Evolutionary conservation across 2,329 filamentous ascomycete species (phyloP).

Genomic region (Epichloe uncinata): DNA sequence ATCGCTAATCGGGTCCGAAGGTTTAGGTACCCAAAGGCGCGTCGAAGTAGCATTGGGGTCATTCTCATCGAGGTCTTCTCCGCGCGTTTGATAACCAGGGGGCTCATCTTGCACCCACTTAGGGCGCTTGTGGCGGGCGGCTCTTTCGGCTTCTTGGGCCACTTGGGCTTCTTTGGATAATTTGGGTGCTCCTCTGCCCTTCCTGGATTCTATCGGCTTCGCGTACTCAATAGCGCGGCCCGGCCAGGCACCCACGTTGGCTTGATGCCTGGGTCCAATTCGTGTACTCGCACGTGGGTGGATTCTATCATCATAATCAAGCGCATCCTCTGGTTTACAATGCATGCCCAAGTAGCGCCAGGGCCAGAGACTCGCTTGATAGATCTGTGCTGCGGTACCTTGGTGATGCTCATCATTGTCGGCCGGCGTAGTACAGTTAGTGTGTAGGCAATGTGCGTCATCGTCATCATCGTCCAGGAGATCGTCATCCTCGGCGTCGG

Average conservation of each 20-base stretch:
- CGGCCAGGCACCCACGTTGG: slow-evolving; percentile 71
- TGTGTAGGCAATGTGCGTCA: slow-evolving; percentile 38
- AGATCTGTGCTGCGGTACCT: slow-evolving; percentile 73
- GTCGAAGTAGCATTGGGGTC: slow-evolving; percentile 65
- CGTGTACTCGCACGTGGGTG: slow-evolving; percentile 92
- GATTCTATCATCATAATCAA: slow-evolving; percentile 95
- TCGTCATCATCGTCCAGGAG: slow-evolving; percentile 60
- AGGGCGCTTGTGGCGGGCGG: slow-evolving; percentile 65
- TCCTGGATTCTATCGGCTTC: slow-evolving; percentile 77
- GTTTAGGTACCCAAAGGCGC: slow-evolving; percentile 66
- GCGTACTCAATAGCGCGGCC: slow-evolving; percentile 82
- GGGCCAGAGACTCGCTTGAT: slow-evolving; percentile 89
- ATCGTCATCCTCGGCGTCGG: slow-evolving; percentile 57
- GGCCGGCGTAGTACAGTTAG: slow-evolving; percentile 51
- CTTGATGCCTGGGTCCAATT: slow-evolving; percentile 82
- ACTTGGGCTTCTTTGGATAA: slow-evolving; percentile 71
- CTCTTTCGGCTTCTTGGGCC: slow-evolving; percentile 68
- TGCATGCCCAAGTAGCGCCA: slow-evolving; percentile 94
- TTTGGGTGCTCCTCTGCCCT: slow-evolving; percentile 66
- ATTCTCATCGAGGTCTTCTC: slow-evolving; percentile 59
- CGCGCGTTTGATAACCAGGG: slow-evolving; percentile 74
- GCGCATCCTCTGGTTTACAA: slow-evolving; percentile 84
- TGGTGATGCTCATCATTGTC: slow-evolving; percentile 43
- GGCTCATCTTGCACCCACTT: slow-evolving; percentile 94
- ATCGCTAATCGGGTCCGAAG: slow-evolving; percentile 34